A percentile compares a stretch with the other conserved stretches of the same genome.
Evolutionary conservation across 805 yeast genomes (phyloP).

Genomic region (Candida coquimbonensis): DNA sequence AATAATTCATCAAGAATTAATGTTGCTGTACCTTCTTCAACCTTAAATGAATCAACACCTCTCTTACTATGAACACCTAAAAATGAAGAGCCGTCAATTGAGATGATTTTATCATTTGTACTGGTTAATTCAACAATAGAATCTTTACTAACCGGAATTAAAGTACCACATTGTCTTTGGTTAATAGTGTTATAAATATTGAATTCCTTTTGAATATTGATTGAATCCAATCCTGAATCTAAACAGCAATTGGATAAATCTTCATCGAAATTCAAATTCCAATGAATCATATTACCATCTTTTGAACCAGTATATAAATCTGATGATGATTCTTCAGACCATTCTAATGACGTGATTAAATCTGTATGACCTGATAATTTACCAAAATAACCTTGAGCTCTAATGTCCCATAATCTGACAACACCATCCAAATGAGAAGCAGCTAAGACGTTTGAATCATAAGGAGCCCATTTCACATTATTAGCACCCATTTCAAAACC

Average conservation of each 20-base stretch:
- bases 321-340: constrained; percentile 44
- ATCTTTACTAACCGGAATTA: constrained; percentile 53
- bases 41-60: constrained; percentile 18
- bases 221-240: constrained; percentile 39
- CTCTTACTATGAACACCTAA: constrained; percentile 45
- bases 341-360: constrained; percentile 48
- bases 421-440: constrained; percentile 53
- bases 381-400: constrained; percentile 48
- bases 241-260: constrained; percentile 35
- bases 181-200: constrained; percentile 26
- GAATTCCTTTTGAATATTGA: constrained; percentile 22
- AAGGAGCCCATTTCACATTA: constrained; percentile 55
- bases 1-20: constrained; percentile 19
- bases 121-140: constrained; percentile 41
- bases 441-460: constrained; percentile 54
- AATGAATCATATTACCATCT: constrained; percentile 59
- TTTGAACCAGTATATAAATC: constrained; percentile 55
- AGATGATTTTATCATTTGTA: constrained; percentile 33
- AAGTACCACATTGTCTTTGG: constrained; percentile 53
- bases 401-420: constrained; percentile 69
- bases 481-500: constrained; percentile 27
- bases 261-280: constrained; percentile 45
- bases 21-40: constrained; percentile 17
- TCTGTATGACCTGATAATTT: constrained; percentile 50
- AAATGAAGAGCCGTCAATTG: constrained; percentile 48